These are phyloP conservation scores for Heterobasidion occidentale DNA, from an alignment of 1,284 basidiomycete genomes.

Conservation along the genomic window DNA sequence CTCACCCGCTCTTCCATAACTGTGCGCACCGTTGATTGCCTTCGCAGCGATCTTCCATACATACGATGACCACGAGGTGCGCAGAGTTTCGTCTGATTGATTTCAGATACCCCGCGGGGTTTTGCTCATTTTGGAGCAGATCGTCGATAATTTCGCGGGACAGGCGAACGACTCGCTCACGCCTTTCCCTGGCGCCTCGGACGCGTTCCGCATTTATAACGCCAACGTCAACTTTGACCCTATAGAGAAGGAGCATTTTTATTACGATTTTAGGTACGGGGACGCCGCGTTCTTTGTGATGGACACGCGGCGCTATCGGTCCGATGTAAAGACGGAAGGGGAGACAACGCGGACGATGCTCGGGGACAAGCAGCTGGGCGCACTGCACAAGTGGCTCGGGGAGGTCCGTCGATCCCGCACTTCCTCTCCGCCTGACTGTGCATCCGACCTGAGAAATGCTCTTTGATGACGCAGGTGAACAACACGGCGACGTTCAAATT, in stretches of 20 bases:
- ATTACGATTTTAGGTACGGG: conserved; percentile 61
- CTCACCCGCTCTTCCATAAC: not conserved
- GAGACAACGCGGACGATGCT: conserved; percentile 58
- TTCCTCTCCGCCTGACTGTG: not conserved
- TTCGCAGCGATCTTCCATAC: conserved; percentile 50
- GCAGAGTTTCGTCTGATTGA: not conserved
- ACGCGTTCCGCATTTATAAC: conserved; percentile 64
- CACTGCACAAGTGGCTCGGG: conserved; percentile 59
- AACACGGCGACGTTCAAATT: conserved; percentile 77
- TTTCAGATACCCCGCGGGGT: not conserved
- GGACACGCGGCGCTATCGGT: conserved; percentile 68
- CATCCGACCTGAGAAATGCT: not conserved
- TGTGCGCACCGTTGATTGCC: conserved; percentile 1
- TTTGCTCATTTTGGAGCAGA: conserved; percentile 22
- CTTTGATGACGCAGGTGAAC: conserved; percentile 46
- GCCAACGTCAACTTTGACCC: conserved; percentile 61
- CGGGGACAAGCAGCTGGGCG: conserved; percentile 58
- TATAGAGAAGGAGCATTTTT: conserved; percentile 36
- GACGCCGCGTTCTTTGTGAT: conserved; percentile 76
- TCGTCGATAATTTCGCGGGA: conserved; percentile 60
- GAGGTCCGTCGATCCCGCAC: conserved; percentile 27
- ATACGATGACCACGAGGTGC: conserved; percentile 66
- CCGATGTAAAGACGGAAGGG: conserved; percentile 34
- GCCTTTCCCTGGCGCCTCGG: conserved; percentile 52
- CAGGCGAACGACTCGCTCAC: conserved; percentile 39